Percentiles rank a stretch among this genome's conserved stretches.
phyloP scores from a whole-genome alignment of 768 basidiomycete species.

The Suillus lakei region DNA sequence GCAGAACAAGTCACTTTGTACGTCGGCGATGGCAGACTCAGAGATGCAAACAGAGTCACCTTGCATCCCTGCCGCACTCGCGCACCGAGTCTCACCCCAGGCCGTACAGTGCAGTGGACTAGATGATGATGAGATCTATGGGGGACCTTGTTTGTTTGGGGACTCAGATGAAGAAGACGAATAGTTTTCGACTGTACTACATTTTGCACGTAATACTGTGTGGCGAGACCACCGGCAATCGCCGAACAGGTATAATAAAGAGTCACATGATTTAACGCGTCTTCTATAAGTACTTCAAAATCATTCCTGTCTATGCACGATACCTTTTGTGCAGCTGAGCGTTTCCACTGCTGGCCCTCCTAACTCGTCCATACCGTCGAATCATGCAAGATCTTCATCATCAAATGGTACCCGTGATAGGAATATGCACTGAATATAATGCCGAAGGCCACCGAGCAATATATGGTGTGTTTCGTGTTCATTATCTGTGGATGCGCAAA shows the following conservation, averaged over 20 bases:
- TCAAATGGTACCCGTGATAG: neutral
- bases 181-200: slow-evolving; percentile 6
- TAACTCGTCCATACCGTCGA: neutral
- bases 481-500: neutral
- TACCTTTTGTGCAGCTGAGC: neutral
- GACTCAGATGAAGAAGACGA: slow-evolving; percentile 38
- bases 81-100: neutral
- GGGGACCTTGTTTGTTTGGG: slow-evolving; percentile 34
- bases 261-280: slow-evolving; percentile 1
- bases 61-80: neutral
- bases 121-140: slow-evolving; percentile 16
- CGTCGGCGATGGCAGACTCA: neutral
- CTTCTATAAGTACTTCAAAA: neutral
- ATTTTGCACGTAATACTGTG: neutral
- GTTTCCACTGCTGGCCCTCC: neutral
- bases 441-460: slow-evolving; percentile 7
- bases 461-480: slow-evolving; percentile 9
- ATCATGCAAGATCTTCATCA: neutral
- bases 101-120: neutral
- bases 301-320: neutral
- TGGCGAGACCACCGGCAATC: neutral
- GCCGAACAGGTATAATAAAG: neutral
- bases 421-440: neutral
- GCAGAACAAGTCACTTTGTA: neutral
- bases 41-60: neutral